Evolutionary conservation across 1,139 yeast genomes (phyloP).

Genomic region (Geotrichum cucujoidarum): DNA sequence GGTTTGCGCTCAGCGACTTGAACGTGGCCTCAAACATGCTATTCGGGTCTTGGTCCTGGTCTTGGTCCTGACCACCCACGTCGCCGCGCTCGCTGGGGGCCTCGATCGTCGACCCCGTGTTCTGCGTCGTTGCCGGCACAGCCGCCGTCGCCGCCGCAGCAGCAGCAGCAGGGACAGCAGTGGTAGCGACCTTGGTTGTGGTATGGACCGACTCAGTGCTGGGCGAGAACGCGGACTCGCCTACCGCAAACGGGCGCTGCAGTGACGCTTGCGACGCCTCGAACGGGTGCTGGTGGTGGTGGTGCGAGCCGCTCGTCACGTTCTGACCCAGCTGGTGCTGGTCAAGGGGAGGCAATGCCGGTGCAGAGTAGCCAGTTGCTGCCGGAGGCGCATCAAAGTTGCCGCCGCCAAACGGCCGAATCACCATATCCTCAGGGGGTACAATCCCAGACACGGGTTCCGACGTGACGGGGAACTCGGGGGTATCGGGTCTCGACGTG

Average conservation of each 20-base stretch:
- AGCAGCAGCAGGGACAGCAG: not conserved
- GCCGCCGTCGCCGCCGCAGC: slow-evolving; percentile 4
- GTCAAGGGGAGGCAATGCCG: slow-evolving; percentile 11
- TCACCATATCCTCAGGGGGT: slow-evolving; percentile 28
- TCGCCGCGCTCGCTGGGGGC: slow-evolving; percentile 7
- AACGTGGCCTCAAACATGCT: slow-evolving; percentile 8
- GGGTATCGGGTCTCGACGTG: slow-evolving; percentile 56
- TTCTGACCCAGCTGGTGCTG: slow-evolving; percentile 3
- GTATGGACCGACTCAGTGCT: slow-evolving; percentile 15
- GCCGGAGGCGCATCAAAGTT: not conserved
- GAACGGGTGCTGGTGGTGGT: slow-evolving; percentile 13
- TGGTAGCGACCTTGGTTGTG: not conserved
- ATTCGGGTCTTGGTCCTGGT: not conserved
- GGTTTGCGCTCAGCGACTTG: slow-evolving; percentile 4
- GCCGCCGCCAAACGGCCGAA: slow-evolving; percentile 4
- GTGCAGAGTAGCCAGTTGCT: slow-evolving; percentile 2
- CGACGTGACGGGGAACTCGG: slow-evolving; percentile 32
- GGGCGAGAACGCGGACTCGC: slow-evolving; percentile 3
- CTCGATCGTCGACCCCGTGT: slow-evolving; percentile 11
- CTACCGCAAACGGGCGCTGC: not conserved
- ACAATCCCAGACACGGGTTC: slow-evolving; percentile 35
- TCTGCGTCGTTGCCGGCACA: not conserved
- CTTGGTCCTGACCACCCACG: not conserved
- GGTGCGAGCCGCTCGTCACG: not conserved
- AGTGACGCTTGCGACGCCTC: slow-evolving; percentile 11